phyloP scores from a whole-genome alignment of 148 eudicot species.

The Selenicereus undatus region DNA sequence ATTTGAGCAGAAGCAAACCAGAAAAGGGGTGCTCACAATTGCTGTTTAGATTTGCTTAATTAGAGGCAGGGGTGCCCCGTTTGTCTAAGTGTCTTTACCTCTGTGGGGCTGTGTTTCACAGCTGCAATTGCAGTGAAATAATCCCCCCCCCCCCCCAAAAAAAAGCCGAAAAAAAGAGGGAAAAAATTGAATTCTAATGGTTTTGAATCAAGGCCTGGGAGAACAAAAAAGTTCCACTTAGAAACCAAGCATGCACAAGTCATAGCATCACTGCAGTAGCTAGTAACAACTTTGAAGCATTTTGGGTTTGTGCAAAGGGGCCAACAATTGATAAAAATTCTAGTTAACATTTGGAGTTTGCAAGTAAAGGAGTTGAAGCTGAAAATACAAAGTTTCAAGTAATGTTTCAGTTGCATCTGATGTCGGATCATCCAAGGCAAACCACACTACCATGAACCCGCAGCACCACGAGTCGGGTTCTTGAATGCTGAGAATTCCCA shows the following conservation, averaged over 20 bases:
- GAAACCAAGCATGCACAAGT: neutral
- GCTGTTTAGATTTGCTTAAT: neutral
- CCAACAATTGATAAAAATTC: neutral
- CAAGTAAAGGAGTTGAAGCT: conserved; percentile 8
- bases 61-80: neutral
- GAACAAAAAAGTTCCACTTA: neutral
- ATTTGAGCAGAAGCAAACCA: neutral
- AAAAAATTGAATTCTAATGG: no score
- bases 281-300: neutral
- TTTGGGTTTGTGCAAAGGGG: neutral
- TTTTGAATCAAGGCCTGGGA: no score
- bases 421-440: conserved; percentile 5
- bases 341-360: conserved; percentile 1
- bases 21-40: neutral
- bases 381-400: conserved; percentile 24
- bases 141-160: no score
- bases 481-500: conserved; percentile 71
- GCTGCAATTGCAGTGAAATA: neutral
- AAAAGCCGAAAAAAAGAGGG: no score
- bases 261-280: conserved; percentile 13
- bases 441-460: conserved; percentile 70
- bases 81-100: neutral
- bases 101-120: neutral
- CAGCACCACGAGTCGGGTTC: conserved; percentile 75
- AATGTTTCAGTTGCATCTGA: conserved; percentile 13